Percentiles rank a stretch among this genome's conserved stretches.
Evolutionary conservation across 495 filamentous ascomycete genomes (phyloP).

Genomic region (Talaromyces wortmannii): DNA sequence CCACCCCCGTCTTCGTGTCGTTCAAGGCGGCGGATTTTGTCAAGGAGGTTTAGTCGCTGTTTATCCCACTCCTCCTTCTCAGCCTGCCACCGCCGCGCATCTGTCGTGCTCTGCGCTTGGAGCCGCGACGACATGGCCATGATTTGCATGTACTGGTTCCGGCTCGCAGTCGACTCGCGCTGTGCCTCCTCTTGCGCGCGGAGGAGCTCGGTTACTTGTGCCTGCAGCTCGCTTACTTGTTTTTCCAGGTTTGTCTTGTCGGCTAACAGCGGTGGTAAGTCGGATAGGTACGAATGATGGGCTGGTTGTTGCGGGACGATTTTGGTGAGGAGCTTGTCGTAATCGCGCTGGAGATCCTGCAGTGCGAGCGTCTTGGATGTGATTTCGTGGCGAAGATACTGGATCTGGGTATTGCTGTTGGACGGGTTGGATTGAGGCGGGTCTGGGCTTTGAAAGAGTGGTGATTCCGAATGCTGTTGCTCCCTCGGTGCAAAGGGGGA

Average conservation of each 20-base stretch:
- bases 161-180: constrained; percentile 6
- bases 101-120: constrained; percentile 2
- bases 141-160: constrained; percentile 11
- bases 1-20: not conserved
- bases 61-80: constrained; percentile 8
- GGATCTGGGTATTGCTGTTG: not conserved
- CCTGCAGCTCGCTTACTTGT: constrained; percentile 8
- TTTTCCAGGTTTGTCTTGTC: constrained; percentile 5
- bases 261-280: not conserved
- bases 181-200: constrained; percentile 4
- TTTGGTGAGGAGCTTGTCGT: constrained; percentile 4
- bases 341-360: constrained; percentile 7
- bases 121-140: constrained; percentile 7
- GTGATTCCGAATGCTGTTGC: not conserved
- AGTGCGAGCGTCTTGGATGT: not conserved
- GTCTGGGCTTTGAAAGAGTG: not conserved
- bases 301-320: constrained; percentile 1
- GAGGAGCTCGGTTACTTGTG: constrained; percentile 5
- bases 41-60: not conserved
- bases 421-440: not conserved
- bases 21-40: not conserved
- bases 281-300: not conserved
- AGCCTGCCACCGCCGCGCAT: constrained; percentile 4
- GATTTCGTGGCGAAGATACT: not conserved
- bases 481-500: not conserved